Conservation (phyloP, 139 green algal species). For the Ostreobium quekettii region DNA sequence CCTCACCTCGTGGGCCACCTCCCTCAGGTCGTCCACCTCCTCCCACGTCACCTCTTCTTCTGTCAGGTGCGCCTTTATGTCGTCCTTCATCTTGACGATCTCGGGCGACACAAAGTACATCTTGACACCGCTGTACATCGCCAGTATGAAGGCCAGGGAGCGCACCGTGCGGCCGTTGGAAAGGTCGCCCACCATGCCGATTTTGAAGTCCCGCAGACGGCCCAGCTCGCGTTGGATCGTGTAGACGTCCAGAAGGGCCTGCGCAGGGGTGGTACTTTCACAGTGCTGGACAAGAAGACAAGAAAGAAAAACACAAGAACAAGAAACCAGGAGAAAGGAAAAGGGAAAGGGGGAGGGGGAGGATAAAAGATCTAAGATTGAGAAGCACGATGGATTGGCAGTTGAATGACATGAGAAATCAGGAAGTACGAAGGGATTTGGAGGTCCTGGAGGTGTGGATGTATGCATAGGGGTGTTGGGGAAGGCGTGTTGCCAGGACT, state of each 20-base stretch:
- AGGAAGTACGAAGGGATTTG: background rate
- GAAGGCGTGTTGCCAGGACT: background rate
- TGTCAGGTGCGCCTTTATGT: slow-evolving; percentile 86
- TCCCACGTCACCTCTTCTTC: slow-evolving; percentile 65
- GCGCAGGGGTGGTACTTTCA: slow-evolving; percentile 18
- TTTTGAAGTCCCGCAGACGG: slow-evolving; percentile 70
- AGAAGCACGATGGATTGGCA: too few species aligned
- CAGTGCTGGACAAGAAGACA: background rate
- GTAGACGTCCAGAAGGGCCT: slow-evolving; percentile 97
- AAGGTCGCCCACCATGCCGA: slow-evolving; percentile 94
- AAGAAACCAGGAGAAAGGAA: background rate
- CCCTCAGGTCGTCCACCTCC: slow-evolving; percentile 65
- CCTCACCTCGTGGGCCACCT: slow-evolving; percentile 29
- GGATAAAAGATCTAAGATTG: too few species aligned
- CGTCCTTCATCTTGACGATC: slow-evolving; percentile 89
- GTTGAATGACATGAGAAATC: too few species aligned
- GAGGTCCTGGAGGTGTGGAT: background rate
- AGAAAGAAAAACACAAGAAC: too few species aligned
- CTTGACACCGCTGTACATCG: slow-evolving; percentile 81
- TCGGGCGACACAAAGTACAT: slow-evolving; percentile 93
- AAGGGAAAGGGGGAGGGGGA: background rate
- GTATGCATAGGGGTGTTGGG: background rate
- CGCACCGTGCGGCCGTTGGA: slow-evolving; percentile 89
- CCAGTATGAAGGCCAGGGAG: slow-evolving; percentile 70
- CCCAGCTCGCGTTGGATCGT: slow-evolving; percentile 94